Percentiles rank a stretch among this genome's conserved stretches.
phyloP scores from a whole-genome alignment of 148 eudicot genomes.

The Nepenthes gracilis region DNA sequence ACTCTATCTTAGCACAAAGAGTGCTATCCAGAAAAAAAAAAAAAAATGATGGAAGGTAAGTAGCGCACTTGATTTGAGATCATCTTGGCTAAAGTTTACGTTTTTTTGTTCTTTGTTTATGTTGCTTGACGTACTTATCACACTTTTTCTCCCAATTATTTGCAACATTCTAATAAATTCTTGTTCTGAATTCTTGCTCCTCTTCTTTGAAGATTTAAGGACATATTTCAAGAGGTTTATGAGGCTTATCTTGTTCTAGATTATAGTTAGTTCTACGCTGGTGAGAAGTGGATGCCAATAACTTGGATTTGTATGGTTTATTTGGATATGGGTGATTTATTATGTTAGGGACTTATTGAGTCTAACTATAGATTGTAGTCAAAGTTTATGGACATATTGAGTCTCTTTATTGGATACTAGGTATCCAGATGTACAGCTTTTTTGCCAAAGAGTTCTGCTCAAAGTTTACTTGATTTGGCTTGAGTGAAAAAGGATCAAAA shows the following conservation, averaged over 20 bases:
- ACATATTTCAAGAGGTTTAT: constrained; percentile 87
- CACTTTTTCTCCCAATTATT: too few relatives aligned
- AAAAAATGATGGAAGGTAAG: constrained; percentile 88
- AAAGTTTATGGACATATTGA: too few relatives aligned
- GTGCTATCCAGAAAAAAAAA: constrained; percentile 58
- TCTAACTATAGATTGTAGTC: too few relatives aligned
- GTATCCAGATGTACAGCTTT: constrained; percentile 42
- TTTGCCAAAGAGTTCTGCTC: constrained; percentile 70
- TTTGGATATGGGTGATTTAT: constrained; percentile 73
- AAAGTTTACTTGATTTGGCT: constrained; percentile 30
- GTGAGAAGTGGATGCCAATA: not conserved
- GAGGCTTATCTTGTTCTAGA: constrained; percentile 18
- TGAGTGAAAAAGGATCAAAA: too few relatives aligned
- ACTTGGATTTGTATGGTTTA: not conserved
- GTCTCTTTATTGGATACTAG: too few relatives aligned
- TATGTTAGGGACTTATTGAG: too few relatives aligned
- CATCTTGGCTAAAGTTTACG: not conserved
- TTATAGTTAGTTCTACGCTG: not conserved
- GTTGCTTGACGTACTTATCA: not conserved
- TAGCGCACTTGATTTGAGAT: not conserved
- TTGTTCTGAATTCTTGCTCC: not conserved
- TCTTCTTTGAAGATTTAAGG: constrained; percentile 56
- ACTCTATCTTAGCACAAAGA: constrained; percentile 91
- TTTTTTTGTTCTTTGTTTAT: not conserved
- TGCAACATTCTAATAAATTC: not conserved